phyloP scores from a whole-genome alignment of 2,329 filamentous ascomycete species.

The Colletotrichum phormii region DNA sequence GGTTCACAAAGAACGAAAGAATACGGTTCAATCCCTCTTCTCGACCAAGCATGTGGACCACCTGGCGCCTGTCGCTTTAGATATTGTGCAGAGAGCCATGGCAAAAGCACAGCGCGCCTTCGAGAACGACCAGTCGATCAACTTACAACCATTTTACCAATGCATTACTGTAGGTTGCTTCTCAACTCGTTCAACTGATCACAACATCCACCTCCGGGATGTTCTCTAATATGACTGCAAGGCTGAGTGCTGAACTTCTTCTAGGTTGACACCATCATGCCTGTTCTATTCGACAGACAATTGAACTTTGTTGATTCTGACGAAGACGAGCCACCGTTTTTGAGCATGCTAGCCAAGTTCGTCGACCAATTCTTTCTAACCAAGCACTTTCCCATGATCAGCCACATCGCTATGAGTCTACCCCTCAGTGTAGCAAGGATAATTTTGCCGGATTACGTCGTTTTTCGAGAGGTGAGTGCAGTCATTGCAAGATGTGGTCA shows the following conservation, averaged over 20 bases:
- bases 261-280: background rate
- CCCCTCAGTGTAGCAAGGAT: background rate
- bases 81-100: background rate
- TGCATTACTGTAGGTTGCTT: background rate
- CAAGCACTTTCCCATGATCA: background rate
- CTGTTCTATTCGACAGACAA: background rate
- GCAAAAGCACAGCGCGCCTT: background rate
- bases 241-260: background rate
- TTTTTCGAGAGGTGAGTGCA: background rate
- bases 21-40: constrained; percentile 1
- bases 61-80: background rate
- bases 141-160: background rate
- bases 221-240: background rate
- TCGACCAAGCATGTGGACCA: background rate
- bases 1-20: constrained; percentile 7
- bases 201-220: background rate
- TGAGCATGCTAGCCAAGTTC: background rate
- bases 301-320: background rate
- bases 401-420: background rate
- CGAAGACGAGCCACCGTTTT: background rate
- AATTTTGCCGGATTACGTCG: background rate
- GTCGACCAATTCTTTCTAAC: background rate
- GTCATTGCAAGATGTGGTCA: background rate
- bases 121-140: background rate
- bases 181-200: background rate